Conservation (phyloP, 495 filamentous ascomycete species). For the Cryomyces minteri region DNA sequence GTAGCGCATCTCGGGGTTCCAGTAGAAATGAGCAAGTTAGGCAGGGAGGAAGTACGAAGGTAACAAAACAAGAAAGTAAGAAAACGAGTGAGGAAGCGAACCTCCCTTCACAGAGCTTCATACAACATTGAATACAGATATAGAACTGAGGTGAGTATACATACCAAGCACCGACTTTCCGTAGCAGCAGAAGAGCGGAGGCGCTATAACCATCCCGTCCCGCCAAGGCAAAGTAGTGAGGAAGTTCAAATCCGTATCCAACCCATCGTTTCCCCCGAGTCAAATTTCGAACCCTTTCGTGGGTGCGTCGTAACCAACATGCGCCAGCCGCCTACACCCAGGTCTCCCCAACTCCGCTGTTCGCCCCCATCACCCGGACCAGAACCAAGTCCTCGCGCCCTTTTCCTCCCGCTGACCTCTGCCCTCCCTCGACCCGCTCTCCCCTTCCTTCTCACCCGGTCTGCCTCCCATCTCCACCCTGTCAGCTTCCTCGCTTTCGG, state of each 20-base stretch:
- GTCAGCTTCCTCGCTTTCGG: slow-evolving; percentile 2
- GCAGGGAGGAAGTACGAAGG: no score
- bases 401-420: not conserved
- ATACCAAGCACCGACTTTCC: not conserved
- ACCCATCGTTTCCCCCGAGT: not conserved
- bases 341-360: not conserved
- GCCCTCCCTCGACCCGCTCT: not conserved
- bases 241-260: not conserved
- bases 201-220: not conserved
- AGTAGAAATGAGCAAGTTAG: no score
- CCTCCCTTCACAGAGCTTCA: no score
- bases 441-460: not conserved
- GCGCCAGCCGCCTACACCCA: not conserved
- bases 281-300: not conserved
- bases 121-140: not conserved
- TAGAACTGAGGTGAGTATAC: not conserved
- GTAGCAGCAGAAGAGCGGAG: no score
- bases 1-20: no score
- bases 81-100: no score
- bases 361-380: slow-evolving; percentile 2
- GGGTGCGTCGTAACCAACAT: not conserved
- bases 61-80: no score
- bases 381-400: slow-evolving; percentile 14
- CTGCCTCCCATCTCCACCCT: not conserved
- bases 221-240: not conserved